Evolutionary conservation across 1,139 yeast species (phyloP).

Genomic region (Keqinozyma sinolaborantium): DNA sequence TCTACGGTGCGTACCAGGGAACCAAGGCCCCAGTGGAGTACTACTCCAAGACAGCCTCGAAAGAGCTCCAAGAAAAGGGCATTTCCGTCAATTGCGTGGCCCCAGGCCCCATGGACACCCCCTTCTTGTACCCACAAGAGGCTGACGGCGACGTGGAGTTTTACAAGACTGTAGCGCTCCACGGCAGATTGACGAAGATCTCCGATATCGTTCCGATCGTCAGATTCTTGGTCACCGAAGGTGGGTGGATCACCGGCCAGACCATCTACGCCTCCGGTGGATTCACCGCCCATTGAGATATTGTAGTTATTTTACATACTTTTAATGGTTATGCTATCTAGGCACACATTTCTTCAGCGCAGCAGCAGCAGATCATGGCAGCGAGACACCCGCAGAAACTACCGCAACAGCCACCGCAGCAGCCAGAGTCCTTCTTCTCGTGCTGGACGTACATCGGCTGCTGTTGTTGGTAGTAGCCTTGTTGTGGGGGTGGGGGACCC

Average conservation of each 20-base stretch:
- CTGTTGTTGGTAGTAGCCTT: constrained; percentile 33
- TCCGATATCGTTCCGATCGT: constrained; percentile 64
- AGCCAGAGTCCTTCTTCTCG: constrained; percentile 23
- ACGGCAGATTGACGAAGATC: constrained; percentile 52
- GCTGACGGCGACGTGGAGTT: constrained; percentile 47
- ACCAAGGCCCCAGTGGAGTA: constrained; percentile 61
- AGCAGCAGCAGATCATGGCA: constrained; percentile 43
- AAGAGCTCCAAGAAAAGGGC: constrained; percentile 47
- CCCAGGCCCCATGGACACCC: constrained; percentile 74
- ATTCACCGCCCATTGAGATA: constrained; percentile 48
- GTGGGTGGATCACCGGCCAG: constrained; percentile 70
- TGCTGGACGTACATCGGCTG: constrained; percentile 43
- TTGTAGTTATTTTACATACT: too few species aligned
- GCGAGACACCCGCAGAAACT: constrained; percentile 43
- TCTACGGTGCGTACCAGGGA: constrained; percentile 57
- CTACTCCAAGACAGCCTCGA: constrained; percentile 54
- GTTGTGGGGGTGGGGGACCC: constrained; percentile 23
- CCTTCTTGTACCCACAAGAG: constrained; percentile 64
- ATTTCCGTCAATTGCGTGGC: constrained; percentile 59
- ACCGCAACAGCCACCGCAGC: constrained; percentile 34
- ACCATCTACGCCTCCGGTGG: constrained; percentile 65
- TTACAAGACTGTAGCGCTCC: constrained; percentile 48
- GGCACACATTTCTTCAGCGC: constrained; percentile 32
- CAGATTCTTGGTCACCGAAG: constrained; percentile 59
- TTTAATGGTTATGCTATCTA: too few species aligned